These are phyloP conservation scores for Pichia nanzhaoensis DNA, from an alignment of 805 yeast genomes.

Conservation along the genomic window DNA sequence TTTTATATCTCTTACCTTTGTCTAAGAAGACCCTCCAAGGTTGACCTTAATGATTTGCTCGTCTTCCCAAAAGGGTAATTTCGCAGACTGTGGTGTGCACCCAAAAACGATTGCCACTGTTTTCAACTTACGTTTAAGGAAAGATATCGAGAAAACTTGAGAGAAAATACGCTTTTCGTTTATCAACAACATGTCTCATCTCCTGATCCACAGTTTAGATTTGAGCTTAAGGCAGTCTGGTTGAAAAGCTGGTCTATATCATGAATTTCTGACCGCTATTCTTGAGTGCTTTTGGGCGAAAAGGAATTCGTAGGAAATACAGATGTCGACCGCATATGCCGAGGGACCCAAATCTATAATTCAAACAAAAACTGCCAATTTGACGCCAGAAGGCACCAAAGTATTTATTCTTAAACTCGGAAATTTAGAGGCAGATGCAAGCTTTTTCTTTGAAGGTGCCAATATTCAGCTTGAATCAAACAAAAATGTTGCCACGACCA, in stretches of 20 bases:
- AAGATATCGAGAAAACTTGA: neutral
- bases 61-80: neutral
- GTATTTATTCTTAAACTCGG: slow-evolving; percentile 2
- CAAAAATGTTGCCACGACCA: neutral
- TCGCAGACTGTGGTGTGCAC: neutral
- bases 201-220: too few relatives aligned
- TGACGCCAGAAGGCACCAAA: slow-evolving; percentile 4
- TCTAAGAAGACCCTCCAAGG: too few relatives aligned
- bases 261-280: too few relatives aligned
- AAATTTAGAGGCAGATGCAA: slow-evolving; percentile 3
- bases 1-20: too few relatives aligned
- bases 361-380: neutral
- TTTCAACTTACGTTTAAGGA: too few relatives aligned
- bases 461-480: slow-evolving; percentile 1
- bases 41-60: neutral
- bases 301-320: neutral
- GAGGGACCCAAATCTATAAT: slow-evolving; percentile 2
- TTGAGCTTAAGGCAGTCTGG: too few relatives aligned
- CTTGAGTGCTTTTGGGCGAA: too few relatives aligned
- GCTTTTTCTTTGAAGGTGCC: slow-evolving; percentile 2
- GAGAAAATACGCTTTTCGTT: too few relatives aligned
- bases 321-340: slow-evolving; percentile 19
- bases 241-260: too few relatives aligned
- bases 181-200: too few relatives aligned
- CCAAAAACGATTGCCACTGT: neutral